These are phyloP conservation scores for Pterocarpus macrocarpus DNA, from an alignment of 306 rosid species.

Conservation along the genomic window DNA sequence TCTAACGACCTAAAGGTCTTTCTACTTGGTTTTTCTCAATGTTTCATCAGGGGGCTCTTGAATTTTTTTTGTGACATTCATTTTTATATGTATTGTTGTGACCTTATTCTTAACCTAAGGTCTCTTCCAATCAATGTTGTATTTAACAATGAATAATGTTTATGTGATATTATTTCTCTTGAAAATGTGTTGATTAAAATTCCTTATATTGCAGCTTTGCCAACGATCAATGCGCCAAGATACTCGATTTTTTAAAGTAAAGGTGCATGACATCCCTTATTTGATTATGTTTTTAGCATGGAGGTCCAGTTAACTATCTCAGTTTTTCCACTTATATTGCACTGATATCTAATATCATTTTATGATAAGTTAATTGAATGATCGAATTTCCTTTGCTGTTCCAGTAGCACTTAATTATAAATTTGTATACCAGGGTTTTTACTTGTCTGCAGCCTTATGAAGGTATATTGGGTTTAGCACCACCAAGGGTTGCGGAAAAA, in stretches of 20 bases:
- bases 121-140: not conserved
- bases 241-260: constrained; percentile 42
- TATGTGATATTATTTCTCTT: constrained; percentile 37
- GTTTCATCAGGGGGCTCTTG: not conserved
- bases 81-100: not conserved
- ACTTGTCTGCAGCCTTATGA: constrained; percentile 20
- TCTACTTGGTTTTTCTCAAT: constrained; percentile 27
- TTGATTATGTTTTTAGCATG: constrained; percentile 5
- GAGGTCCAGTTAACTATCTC: constrained; percentile 22
- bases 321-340: not conserved
- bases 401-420: constrained; percentile 4
- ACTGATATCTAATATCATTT: not conserved
- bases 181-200: constrained; percentile 38
- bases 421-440: not conserved
- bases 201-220: constrained; percentile 67
- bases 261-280: constrained; percentile 55
- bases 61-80: not conserved
- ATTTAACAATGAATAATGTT: not conserved
- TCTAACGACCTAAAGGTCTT: constrained; percentile 3
- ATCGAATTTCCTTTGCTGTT: not conserved
- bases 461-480: not conserved
- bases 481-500: not conserved
- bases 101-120: not conserved
- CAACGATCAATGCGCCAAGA: constrained; percentile 52
- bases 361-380: constrained; percentile 22